Conservation (phyloP, 176 grass and related monocot species). For the Zoysia pacifica region DNA sequence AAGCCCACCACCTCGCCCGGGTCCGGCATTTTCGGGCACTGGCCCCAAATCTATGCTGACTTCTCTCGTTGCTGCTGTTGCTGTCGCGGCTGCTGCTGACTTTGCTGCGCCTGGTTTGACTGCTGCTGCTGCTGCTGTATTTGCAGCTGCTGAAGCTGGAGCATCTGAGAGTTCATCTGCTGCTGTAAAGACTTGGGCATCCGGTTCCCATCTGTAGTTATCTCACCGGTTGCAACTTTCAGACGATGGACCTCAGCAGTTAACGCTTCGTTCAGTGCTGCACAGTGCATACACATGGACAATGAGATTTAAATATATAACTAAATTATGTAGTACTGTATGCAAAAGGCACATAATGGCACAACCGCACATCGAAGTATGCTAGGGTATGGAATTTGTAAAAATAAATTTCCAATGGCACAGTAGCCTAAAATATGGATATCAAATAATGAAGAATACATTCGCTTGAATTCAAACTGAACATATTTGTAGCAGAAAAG, state of each 20-base stretch:
- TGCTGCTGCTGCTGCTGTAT: conserved; percentile 67
- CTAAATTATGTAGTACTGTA: neutral
- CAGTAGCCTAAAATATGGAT: neutral
- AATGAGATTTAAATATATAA: neutral
- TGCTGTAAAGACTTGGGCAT: conserved; percentile 60
- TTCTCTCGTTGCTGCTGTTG: conserved; percentile 42
- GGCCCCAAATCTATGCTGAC: conserved; percentile 29
- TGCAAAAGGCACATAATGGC: neutral
- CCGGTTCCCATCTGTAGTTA: conserved; percentile 40
- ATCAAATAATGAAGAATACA: neutral
- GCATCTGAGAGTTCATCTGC: conserved; percentile 76
- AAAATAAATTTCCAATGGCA: neutral
- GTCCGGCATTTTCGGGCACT: neutral
- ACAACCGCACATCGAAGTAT: neutral
- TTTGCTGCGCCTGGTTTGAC: conserved; percentile 26
- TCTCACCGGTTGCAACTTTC: conserved; percentile 74
- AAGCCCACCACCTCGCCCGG: neutral
- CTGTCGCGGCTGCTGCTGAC: conserved; percentile 30
- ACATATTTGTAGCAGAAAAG: neutral
- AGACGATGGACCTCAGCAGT: conserved; percentile 74
- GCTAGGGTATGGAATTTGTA: too few species aligned
- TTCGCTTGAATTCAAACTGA: neutral
- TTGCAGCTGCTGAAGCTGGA: conserved; percentile 82
- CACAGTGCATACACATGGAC: neutral
- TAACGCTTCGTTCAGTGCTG: conserved; percentile 87